These are phyloP conservation scores for Blechomonas ayalai DNA, from an alignment of 208 protist species.

Conservation along the genomic window DNA sequence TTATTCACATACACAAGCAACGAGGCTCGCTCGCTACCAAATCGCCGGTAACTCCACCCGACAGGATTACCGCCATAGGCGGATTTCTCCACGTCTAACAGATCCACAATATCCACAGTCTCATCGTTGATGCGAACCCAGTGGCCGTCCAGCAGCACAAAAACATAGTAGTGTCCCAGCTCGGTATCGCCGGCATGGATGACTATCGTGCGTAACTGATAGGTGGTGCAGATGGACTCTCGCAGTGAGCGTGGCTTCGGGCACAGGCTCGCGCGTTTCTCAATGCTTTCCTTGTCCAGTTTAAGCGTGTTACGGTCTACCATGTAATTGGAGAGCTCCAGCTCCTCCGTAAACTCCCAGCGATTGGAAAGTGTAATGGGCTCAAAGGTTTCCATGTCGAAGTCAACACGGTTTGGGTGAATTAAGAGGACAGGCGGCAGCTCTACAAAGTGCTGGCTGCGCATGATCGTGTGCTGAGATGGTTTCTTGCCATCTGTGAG, in stretches of 20 bases:
- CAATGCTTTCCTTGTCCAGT: constrained; percentile 45
- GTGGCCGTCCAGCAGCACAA: constrained; percentile 42
- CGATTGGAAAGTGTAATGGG: constrained; percentile 75
- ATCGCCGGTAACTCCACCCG: constrained; percentile 17
- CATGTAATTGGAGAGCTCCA: constrained; percentile 60
- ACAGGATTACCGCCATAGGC: constrained; percentile 50
- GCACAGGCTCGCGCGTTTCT: constrained; percentile 16
- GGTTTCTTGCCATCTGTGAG: constrained; percentile 25
- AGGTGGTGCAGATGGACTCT: constrained; percentile 15
- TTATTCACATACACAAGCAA: constrained; percentile 70
- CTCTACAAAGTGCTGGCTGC: constrained; percentile 52
- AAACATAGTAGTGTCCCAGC: constrained; percentile 89
- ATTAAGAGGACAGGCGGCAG: constrained; percentile 86
- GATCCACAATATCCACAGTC: constrained; percentile 31
- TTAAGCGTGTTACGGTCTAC: constrained; percentile 22
- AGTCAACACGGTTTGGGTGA: constrained; percentile 85
- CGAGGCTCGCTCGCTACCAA: constrained; percentile 59
- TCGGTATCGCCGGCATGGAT: constrained; percentile 71
- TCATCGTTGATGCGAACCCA: constrained; percentile 83
- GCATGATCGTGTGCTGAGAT: constrained; percentile 62
- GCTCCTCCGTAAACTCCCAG: constrained; percentile 52
- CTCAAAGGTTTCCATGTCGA: constrained; percentile 67
- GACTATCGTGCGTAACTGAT: constrained; percentile 78
- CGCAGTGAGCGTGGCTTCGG: background rate
- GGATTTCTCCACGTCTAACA: constrained; percentile 33